Percentiles rank a stretch among this genome's conserved stretches.
Evolutionary conservation across 2,329 filamentous ascomycete species (phyloP).

Genomic region (Aspergillus neoniger): DNA sequence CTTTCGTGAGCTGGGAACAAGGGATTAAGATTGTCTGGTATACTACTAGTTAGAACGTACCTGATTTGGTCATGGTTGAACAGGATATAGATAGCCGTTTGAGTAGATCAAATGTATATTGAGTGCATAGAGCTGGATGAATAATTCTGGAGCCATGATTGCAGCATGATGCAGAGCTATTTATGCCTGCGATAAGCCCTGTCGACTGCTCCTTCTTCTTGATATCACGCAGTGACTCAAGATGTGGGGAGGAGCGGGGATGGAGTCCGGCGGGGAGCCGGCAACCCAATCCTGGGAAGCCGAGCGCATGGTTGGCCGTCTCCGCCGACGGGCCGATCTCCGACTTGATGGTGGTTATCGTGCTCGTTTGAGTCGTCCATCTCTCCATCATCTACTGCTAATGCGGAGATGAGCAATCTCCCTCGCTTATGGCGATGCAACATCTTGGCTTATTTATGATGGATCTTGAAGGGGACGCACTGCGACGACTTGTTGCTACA

Average conservation of each 20-base stretch:
- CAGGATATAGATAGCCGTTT: background rate
- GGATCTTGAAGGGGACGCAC: background rate
- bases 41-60: conserved; percentile 2
- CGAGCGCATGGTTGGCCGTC: conserved; percentile 31
- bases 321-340: conserved; percentile 16
- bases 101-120: background rate
- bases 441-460: background rate
- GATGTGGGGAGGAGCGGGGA: conserved; percentile 12
- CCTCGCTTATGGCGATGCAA: background rate
- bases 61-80: conserved; percentile 4
- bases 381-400: background rate
- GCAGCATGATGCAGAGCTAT: background rate
- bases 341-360: background rate
- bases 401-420: background rate
- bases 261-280: conserved; percentile 21
- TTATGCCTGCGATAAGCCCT: background rate
- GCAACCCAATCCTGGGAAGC: conserved; percentile 33
- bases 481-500: background rate
- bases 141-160: background rate
- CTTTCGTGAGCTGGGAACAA: background rate
- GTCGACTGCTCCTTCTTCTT: background rate
- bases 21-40: background rate
- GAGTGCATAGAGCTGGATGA: background rate
- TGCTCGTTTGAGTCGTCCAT: background rate
- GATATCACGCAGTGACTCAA: conserved; percentile 3